Evolutionary conservation across 1,284 basidiomycete species (phyloP), one percentile per base, ranked within the genome.

Genomic region (Mycena sp.): DNA sequence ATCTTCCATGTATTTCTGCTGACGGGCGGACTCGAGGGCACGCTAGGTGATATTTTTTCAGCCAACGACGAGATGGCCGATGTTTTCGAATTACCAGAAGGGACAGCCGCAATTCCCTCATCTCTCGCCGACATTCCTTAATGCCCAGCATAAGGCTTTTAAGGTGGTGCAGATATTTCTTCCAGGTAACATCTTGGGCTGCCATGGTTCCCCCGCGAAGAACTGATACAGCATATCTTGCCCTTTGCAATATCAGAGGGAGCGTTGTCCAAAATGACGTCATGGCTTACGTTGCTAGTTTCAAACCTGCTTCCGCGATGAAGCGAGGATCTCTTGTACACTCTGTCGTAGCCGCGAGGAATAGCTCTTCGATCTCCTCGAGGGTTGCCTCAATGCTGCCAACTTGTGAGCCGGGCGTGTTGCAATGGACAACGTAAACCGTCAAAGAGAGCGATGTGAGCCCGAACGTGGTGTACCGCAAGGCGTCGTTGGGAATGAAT

Each of bases 1-100:
- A 10, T 56, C 54, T 30, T 56, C 32, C 23, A 35, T 28, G 16
- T 56, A 56, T 29, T n/a, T 46, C 19, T 48, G 32, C 21, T 56
- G 54, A 6, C 44, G 44, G n/a, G 23, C n/a, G 25, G 25, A 28
- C 26, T 56, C 44, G 14, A 56, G 43, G 6, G 43, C 43, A 23
- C 37, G 16, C 54, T 56, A 26, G n/a, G 6, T 28, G 16, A 28
- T 6, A 26, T 25, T 2, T 2, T 21, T 21, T 25, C 16, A 35
- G 11, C 32, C n/a, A n/a, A n/a, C n/a, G n/a, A n/a, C n/a, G n/a
- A n/a, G n/a, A n/a, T n/a, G n/a, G n/a, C n/a, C n/a, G n/a, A n/a
- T n/a, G n/a, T n/a, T n/a, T n/a, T n/a, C n/a, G n/a, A n/a, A n/a
- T n/a, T n/a, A 56, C 54, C 44, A 30, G 30, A 19, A 48, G 46